Evolutionary conservation across 2,329 filamentous ascomycete species (phyloP).

Genomic region (Nannizziopsis barbatae): DNA sequence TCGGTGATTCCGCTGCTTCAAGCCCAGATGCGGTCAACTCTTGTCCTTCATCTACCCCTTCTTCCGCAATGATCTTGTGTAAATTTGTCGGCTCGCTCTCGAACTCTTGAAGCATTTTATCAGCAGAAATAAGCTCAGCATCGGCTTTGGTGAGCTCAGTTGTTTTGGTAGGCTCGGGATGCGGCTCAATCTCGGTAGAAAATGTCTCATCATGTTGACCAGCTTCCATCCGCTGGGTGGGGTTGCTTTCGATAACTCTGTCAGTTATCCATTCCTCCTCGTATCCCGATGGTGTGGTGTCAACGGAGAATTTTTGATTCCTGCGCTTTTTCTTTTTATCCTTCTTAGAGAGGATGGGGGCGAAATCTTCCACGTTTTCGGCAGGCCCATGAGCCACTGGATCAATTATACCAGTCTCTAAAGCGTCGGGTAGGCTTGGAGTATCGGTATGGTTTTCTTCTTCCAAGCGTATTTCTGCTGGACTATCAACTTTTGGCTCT

Average conservation of each 20-base stretch:
- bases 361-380: not conserved
- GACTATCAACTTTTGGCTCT: no score
- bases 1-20: not conserved
- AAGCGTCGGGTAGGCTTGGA: not conserved
- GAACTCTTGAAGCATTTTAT: no score
- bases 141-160: no score
- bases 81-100: no score
- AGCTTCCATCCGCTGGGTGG: no score
- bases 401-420: not conserved
- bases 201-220: no score
- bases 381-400: not conserved
- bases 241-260: no score
- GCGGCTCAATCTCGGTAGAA: no score
- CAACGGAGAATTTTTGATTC: not conserved
- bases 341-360: slow-evolving; percentile 1
- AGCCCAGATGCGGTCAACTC: not conserved
- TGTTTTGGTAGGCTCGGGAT: no score
- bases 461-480: no score
- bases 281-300: not conserved
- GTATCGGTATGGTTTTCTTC: no score
- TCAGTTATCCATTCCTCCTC: not conserved
- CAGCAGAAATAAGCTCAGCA: no score
- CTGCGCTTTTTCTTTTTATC: slow-evolving; percentile 9
- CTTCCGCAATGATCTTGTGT: not conserved
- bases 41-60: not conserved